These are phyloP conservation scores for Vanderwaltozyma polyspora DNA, from an alignment of 805 yeast genomes.

Conservation along the genomic window DNA sequence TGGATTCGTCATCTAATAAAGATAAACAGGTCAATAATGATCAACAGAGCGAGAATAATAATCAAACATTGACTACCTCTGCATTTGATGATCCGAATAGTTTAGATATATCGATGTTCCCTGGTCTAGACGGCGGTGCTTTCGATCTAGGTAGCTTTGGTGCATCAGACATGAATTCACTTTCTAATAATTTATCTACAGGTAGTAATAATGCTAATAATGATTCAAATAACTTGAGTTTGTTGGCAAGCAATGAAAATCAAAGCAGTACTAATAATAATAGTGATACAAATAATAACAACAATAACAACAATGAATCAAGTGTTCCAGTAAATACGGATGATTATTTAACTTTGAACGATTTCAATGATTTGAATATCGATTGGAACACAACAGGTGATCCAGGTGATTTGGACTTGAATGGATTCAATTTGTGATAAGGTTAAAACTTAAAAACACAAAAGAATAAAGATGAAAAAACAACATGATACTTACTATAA, in stretches of 20 bases:
- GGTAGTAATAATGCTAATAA: conserved; percentile 1
- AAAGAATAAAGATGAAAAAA: background rate
- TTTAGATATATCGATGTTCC: conserved; percentile 24
- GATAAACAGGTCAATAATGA: no score
- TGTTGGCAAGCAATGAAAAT: background rate
- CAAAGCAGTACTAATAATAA: background rate
- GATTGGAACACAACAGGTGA: conserved; percentile 26
- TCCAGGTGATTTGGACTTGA: conserved; percentile 20
- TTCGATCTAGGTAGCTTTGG: conserved; percentile 16
- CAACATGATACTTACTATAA: background rate
- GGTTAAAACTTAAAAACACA: no score
- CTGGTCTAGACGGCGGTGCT: conserved; percentile 25
- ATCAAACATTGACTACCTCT: background rate
- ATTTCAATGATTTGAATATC: conserved; percentile 26
- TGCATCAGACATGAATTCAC: background rate
- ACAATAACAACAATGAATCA: conserved; percentile 1
- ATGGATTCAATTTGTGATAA: conserved; percentile 16
- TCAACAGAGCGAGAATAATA: no score
- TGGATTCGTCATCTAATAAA: background rate
- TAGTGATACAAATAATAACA: conserved; percentile 2
- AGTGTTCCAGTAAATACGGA: conserved; percentile 9
- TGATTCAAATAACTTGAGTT: conserved; percentile 4
- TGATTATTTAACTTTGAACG: conserved; percentile 27
- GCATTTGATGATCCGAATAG: conserved; percentile 14
- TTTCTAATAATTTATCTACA: conserved; percentile 12